Evolutionary conservation across 2,329 filamentous ascomycete species (phyloP), one percentile per base, ranked within the genome.

Genomic region (Monosporascus sp.): DNA sequence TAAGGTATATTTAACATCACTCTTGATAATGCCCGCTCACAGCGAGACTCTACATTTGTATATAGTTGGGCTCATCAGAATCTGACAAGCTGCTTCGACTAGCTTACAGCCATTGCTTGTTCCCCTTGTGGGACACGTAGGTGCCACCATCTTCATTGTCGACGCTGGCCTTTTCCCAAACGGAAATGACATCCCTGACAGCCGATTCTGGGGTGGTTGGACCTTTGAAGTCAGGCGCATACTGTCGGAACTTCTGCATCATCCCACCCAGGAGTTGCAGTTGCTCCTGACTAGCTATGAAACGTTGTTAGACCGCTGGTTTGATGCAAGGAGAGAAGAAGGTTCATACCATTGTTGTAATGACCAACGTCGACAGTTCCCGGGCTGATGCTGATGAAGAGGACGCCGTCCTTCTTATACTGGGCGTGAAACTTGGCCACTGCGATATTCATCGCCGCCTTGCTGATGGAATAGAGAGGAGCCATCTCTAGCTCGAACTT

Each of bases 381-480:
- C 0, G 76, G 77, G 47, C 69, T 70, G 27, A 79, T 63, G 22
- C 66, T 65, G 43, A 80, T 48, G 59, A 77, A 74, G 1, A 76
- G 63, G 2, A 80, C 66, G 0, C 73, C 75, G 1, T 79, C 66
- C 38, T 72, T 65, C 41, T 65, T 68, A 47, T 76, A 73, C 53
- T 72, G 63, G 0, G 68, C 70, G 52, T 63, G 71, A 62, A 71
- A 78, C 58, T 80, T 80, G 31, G 46, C 60, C 20, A 52, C 25
- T 0, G 43, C 39, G 2, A 54, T 44, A 45, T 63, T 63, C 53
- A 63, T 37, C 3, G 54, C 59, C 17, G 60, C 65, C 0, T 75
- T 58, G 35, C 67, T 68, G 47, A 69, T 68, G 15, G 76, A 63
- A 60, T 84, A 85, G 41, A 79, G 41, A 0, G 75, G 79, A 0